These are phyloP conservation scores for Phyllosticta ampelicida DNA, from an alignment of 2,329 filamentous ascomycete species.

Conservation along the genomic window DNA sequence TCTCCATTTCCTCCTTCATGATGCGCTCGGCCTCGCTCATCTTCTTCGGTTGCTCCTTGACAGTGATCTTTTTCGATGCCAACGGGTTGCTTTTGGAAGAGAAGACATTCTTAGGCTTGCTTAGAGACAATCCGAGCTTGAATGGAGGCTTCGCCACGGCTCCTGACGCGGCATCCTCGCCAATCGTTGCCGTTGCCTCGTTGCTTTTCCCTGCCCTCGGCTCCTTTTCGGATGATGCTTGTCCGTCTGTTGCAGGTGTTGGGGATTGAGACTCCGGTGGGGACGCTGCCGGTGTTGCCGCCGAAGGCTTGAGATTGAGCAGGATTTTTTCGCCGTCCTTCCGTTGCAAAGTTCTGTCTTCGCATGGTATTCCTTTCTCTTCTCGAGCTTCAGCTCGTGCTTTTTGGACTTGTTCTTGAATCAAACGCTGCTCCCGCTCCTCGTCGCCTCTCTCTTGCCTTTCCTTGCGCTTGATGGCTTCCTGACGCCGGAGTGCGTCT, in stretches of 20 bases:
- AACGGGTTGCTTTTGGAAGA: constrained; percentile 50
- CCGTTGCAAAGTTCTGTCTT: constrained; percentile 38
- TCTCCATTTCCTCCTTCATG: constrained; percentile 54
- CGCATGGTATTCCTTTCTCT: constrained; percentile 31
- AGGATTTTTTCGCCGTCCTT: constrained; percentile 24
- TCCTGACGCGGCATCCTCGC: constrained; percentile 9
- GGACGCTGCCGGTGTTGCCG: constrained; percentile 7
- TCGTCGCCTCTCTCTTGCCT: constrained; percentile 84
- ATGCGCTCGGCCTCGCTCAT: constrained; percentile 83
- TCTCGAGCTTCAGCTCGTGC: constrained; percentile 31
- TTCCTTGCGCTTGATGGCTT: constrained; percentile 74
- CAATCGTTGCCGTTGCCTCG: background rate
- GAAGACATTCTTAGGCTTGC: constrained; percentile 49
- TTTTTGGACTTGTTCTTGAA: constrained; percentile 68
- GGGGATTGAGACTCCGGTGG: background rate
- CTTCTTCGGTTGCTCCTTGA: constrained; percentile 56
- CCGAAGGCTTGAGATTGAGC: constrained; percentile 22
- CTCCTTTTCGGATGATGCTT: background rate
- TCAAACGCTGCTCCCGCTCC: constrained; percentile 71
- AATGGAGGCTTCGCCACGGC: constrained; percentile 14
- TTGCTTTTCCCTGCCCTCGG: constrained; percentile 29
- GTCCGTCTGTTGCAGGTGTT: constrained; percentile 4
- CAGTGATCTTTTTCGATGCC: constrained; percentile 51
- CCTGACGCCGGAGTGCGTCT: constrained; percentile 68
- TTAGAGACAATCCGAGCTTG: constrained; percentile 1